A percentile compares a stretch with the other conserved stretches of the same genome.
Evolutionary conservation across 2,329 filamentous ascomycete species (phyloP).

Genomic region (Fusarium incarnatum): DNA sequence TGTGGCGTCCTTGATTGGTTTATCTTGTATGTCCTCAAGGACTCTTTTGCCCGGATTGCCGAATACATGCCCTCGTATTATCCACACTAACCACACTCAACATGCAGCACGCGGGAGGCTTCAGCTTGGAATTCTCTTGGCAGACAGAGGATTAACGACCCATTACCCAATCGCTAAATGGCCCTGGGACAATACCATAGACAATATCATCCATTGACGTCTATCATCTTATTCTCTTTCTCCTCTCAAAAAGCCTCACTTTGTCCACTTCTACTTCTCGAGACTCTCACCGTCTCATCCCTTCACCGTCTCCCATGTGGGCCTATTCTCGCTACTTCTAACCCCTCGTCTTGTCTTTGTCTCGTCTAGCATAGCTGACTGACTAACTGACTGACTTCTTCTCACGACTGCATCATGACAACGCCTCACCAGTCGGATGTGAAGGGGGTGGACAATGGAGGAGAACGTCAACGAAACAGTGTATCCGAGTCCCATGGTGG

Average conservation of each 20-base stretch:
- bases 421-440: slow-evolving; percentile 36
- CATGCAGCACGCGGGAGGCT: slow-evolving; percentile 25
- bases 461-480: slow-evolving; percentile 12
- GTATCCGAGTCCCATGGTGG: slow-evolving; percentile 21
- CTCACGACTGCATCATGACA: slow-evolving; percentile 31
- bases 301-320: slow-evolving; percentile 26
- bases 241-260: slow-evolving; percentile 16
- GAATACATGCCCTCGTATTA: slow-evolving; percentile 29
- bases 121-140: slow-evolving; percentile 30
- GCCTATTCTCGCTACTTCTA: slow-evolving; percentile 22
- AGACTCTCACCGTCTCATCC: slow-evolving; percentile 10
- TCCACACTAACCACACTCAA: slow-evolving; percentile 40
- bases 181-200: slow-evolving; percentile 5
- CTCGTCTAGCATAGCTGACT: neutral
- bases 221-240: slow-evolving; percentile 3
- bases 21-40: slow-evolving; percentile 11
- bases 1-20: slow-evolving; percentile 29
- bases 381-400: slow-evolving; percentile 15
- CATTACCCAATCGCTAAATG: slow-evolving; percentile 20
- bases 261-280: neutral
- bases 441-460: slow-evolving; percentile 27
- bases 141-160: slow-evolving; percentile 19
- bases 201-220: slow-evolving; percentile 28
- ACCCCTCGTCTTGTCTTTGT: slow-evolving; percentile 31
- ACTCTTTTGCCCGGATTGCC: slow-evolving; percentile 19